These are phyloP conservation scores for Aspergillus sergii DNA, from an alignment of 2,329 filamentous ascomycete genomes.

Conservation along the genomic window DNA sequence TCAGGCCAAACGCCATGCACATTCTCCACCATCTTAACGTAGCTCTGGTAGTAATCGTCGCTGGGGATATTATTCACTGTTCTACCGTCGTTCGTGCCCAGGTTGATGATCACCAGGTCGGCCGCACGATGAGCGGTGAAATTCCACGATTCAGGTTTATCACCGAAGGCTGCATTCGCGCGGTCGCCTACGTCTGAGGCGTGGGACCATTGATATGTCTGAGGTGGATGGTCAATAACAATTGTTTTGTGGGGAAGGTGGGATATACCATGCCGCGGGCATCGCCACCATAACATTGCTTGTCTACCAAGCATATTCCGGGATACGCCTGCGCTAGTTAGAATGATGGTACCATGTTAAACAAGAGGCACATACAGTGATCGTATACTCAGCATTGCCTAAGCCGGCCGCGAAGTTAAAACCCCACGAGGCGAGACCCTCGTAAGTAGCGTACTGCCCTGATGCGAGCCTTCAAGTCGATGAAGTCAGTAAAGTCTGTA, in stretches of 20 bases:
- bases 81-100: slow-evolving; percentile 51
- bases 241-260: not conserved
- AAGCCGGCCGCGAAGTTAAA: slow-evolving; percentile 60
- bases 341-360: not conserved
- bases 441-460: slow-evolving; percentile 60
- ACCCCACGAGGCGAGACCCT: slow-evolving; percentile 59
- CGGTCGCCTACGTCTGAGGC: slow-evolving; percentile 56
- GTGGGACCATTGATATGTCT: slow-evolving; percentile 58
- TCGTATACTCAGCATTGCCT: slow-evolving; percentile 60
- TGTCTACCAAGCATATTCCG: slow-evolving; percentile 59
- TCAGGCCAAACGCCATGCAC: slow-evolving; percentile 45
- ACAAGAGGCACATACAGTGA: slow-evolving; percentile 42
- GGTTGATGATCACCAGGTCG: slow-evolving; percentile 48
- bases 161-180: slow-evolving; percentile 44
- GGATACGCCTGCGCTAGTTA: slow-evolving; percentile 46
- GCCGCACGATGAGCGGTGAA: slow-evolving; percentile 29
- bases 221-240: slow-evolving; percentile 23
- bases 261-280: slow-evolving; percentile 47
- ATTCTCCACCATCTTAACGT: slow-evolving; percentile 43
- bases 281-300: slow-evolving; percentile 56
- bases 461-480: slow-evolving; percentile 54
- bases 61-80: slow-evolving; percentile 43
- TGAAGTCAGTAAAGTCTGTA: slow-evolving; percentile 37
- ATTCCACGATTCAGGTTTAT: slow-evolving; percentile 30
- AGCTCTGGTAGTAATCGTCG: slow-evolving; percentile 38